Conservation (phyloP, 2,329 filamentous ascomycete species). For the Pseudogymnoascus sp. region DNA sequence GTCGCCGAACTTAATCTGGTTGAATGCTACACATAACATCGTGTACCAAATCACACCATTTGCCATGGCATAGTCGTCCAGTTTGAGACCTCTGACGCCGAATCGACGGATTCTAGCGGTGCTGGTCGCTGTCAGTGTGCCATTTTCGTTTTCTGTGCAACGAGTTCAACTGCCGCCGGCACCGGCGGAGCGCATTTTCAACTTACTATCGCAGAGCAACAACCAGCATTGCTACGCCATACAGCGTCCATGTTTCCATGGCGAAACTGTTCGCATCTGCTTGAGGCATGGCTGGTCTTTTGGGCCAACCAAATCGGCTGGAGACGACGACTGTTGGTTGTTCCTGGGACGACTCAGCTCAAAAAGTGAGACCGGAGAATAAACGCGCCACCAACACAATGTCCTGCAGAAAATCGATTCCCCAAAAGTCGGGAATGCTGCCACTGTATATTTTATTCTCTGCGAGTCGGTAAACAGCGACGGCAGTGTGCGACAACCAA, state of each 20-base stretch:
- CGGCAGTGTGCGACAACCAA: background rate
- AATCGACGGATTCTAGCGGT: slow-evolving; percentile 32
- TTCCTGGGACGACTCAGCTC: background rate
- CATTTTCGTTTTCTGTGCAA: background rate
- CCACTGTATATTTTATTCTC: background rate
- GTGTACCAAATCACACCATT: slow-evolving; percentile 38
- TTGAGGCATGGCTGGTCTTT: background rate
- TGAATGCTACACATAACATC: slow-evolving; percentile 36
- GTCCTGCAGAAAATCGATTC: background rate
- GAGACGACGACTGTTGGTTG: background rate
- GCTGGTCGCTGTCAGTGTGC: slow-evolving; percentile 20
- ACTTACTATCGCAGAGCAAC: slow-evolving; percentile 17
- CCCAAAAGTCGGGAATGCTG: background rate
- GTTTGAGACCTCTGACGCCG: slow-evolving; percentile 32
- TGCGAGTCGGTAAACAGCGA: background rate
- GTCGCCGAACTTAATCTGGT: slow-evolving; percentile 35
- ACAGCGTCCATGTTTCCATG: slow-evolving; percentile 19
- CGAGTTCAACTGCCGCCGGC: too few relatives aligned
- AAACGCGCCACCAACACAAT: background rate
- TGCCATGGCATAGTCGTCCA: slow-evolving; percentile 38
- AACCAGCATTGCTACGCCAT: slow-evolving; percentile 15
- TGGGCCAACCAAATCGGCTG: background rate
- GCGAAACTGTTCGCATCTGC: slow-evolving; percentile 9
- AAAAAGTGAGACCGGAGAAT: background rate
- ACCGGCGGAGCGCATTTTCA: background rate